Evolutionary conservation across 179 eudicot genomes (phyloP), one percentile per base, ranked within the genome.

Genomic region (Beta lomatogona): DNA sequence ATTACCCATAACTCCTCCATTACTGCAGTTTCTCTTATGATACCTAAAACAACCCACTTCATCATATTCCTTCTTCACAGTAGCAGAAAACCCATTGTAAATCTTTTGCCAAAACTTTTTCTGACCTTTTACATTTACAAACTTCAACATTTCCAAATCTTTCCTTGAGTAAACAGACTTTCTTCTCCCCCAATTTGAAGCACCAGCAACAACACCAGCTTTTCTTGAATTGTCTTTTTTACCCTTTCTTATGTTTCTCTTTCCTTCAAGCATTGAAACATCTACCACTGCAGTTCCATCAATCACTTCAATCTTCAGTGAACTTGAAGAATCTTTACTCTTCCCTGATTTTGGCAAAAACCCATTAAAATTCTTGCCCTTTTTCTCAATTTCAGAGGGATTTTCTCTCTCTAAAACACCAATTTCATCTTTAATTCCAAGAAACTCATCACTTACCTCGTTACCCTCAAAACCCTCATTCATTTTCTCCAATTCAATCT

Each of bases 21-120:
- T 50, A 68, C 28, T 69, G 69, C 9, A 58, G 15, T 75, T 81
- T 66, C 63, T 87, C 88, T 64, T 85, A 28, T 83, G 86, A 80
- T 66, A 75, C 78, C 78, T 79, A 61, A 68, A 81, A 68, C 53
- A 70, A 73, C 83, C 82, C 86, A 94, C 75, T 55, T 72, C 87
- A 81, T 88, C 91, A 84, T 91, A 94, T 86, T 92, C 92, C 54
- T 77, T 82, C 77, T 80, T 83, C 75, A 91, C 87, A 64, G 28
- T 15, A 52, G 81, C 81, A 44, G 80, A 79, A 55, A 94, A 84
- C 69, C 92, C 91, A 86, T 86, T 84, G 72, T 85, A 90, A n/a
- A 92, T 79, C 82, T 86, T 86, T 79, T 77, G 76, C 98, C 98
- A 94, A 77, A 88, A 86, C 85, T 88, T 92, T 86, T 76, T 88